Evolutionary conservation across 495 filamentous ascomycete genomes (phyloP).

Genomic region (Pyronema domesticum): DNA sequence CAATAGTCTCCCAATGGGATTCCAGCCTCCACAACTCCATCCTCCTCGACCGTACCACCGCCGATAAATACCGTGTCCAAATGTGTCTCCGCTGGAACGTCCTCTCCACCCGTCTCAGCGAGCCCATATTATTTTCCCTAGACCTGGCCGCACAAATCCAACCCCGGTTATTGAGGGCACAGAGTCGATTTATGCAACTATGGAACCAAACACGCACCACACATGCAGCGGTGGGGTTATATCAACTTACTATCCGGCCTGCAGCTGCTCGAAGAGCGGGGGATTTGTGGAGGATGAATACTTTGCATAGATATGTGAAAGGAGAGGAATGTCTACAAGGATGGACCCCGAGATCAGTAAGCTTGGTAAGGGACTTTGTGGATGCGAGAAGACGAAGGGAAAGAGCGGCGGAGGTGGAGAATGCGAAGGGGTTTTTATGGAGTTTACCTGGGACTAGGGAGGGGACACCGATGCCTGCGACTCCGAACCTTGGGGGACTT

Average conservation of each 20-base stretch:
- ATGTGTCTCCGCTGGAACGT: constrained; percentile 74
- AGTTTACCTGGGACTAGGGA: constrained; percentile 20
- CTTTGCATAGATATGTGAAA: constrained; percentile 79
- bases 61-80: constrained; percentile 81
- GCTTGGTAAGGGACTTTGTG: constrained; percentile 70
- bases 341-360: constrained; percentile 81
- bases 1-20: constrained; percentile 82
- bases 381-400: constrained; percentile 47
- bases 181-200: constrained; percentile 69
- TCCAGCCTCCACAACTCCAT: constrained; percentile 82
- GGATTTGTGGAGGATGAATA: constrained; percentile 95
- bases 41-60: constrained; percentile 71
- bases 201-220: constrained; percentile 74
- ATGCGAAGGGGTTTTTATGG: constrained; percentile 49
- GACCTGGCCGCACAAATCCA: constrained; percentile 66
- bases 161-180: constrained; percentile 65
- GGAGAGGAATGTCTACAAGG: constrained; percentile 69
- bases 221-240: constrained; percentile 69
- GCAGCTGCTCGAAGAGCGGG: constrained; percentile 76
- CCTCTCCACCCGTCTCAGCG: constrained; percentile 53
- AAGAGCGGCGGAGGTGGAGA: constrained; percentile 61
- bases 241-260: constrained; percentile 68
- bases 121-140: constrained; percentile 69
- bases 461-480: constrained; percentile 10
- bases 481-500: not conserved